Evolutionary conservation across 2,329 filamentous ascomycete species (phyloP).

Genomic region (Hymenoscyphus repandus): DNA sequence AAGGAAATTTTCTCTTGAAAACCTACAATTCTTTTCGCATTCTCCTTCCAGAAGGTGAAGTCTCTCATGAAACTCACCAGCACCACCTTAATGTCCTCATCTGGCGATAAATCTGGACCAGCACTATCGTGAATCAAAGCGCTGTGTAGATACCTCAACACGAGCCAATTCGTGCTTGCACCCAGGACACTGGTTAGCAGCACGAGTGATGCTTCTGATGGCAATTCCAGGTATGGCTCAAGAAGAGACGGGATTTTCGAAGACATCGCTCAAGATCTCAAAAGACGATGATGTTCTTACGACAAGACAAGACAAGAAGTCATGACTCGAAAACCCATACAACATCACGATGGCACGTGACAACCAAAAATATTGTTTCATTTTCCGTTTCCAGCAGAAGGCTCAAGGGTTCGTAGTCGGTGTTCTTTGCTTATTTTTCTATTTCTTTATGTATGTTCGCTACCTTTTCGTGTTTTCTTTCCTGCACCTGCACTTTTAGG

Average conservation of each 20-base stretch:
- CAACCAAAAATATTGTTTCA: too few relatives aligned
- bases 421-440: too few relatives aligned
- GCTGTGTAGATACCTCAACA: constrained; percentile 47
- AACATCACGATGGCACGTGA: too few relatives aligned
- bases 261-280: constrained; percentile 18
- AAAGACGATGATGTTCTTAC: too few relatives aligned
- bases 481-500: too few relatives aligned
- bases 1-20: constrained; percentile 2
- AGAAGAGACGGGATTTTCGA: constrained; percentile 50
- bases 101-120: constrained; percentile 27
- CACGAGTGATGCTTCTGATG: constrained; percentile 53
- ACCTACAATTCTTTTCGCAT: constrained; percentile 61
- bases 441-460: too few relatives aligned
- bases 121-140: constrained; percentile 11
- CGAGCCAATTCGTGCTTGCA: constrained; percentile 60
- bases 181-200: constrained; percentile 65
- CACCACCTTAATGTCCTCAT: constrained; percentile 50
- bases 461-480: too few relatives aligned
- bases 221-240: constrained; percentile 56
- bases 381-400: too few relatives aligned
- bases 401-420: too few relatives aligned
- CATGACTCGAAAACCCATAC: too few relatives aligned
- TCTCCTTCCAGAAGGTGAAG: constrained; percentile 70
- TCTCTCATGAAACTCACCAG: constrained; percentile 81
- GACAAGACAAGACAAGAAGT: too few relatives aligned